Conservation (phyloP, 179 eudicot genomes). For the Beta lomatogona region DNA sequence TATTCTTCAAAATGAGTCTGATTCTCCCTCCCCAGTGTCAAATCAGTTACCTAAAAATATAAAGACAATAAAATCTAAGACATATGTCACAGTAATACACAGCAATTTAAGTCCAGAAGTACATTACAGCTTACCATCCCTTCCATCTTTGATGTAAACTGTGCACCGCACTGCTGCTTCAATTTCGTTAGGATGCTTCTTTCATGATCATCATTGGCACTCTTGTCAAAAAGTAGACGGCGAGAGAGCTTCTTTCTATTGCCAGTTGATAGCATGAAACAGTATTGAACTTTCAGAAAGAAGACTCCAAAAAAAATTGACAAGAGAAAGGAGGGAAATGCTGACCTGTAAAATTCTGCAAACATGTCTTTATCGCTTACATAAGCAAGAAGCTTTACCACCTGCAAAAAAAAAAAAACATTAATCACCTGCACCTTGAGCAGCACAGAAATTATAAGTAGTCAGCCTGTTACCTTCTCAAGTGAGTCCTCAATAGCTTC, state of each 20-base stretch:
- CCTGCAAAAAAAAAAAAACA: slow-evolving; percentile 35
- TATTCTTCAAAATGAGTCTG: slow-evolving; percentile 73
- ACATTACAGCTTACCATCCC: slow-evolving; percentile 59
- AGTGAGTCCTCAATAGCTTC: slow-evolving; percentile 80
- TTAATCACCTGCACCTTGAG: neutral
- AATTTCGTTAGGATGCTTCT: slow-evolving; percentile 68
- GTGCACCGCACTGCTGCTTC: slow-evolving; percentile 87
- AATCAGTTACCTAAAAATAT: slow-evolving; percentile 67
- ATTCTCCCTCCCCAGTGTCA: slow-evolving; percentile 73
- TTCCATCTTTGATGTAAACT: slow-evolving; percentile 92
- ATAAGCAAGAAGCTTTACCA: slow-evolving; percentile 85
- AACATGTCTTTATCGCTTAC: slow-evolving; percentile 85
- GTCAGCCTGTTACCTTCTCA: slow-evolving; percentile 51
- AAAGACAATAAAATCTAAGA: neutral
- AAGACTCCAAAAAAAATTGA: neutral
- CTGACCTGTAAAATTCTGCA: slow-evolving; percentile 84
- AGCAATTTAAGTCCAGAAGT: neutral
- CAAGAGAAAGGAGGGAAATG: slow-evolving; percentile 14
- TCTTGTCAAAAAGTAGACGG: slow-evolving; percentile 74
- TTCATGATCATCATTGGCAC: slow-evolving; percentile 86
- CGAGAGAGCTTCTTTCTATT: slow-evolving; percentile 81
- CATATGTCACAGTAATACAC: neutral
- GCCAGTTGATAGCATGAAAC: neutral
- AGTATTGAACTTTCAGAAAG: neutral
- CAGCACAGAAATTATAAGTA: neutral